Percentiles rank a stretch among this genome's conserved stretches.
These are phyloP conservation scores for Geotrichum carabidarum DNA, from an alignment of 1,139 yeast species.

Conservation along the genomic window DNA sequence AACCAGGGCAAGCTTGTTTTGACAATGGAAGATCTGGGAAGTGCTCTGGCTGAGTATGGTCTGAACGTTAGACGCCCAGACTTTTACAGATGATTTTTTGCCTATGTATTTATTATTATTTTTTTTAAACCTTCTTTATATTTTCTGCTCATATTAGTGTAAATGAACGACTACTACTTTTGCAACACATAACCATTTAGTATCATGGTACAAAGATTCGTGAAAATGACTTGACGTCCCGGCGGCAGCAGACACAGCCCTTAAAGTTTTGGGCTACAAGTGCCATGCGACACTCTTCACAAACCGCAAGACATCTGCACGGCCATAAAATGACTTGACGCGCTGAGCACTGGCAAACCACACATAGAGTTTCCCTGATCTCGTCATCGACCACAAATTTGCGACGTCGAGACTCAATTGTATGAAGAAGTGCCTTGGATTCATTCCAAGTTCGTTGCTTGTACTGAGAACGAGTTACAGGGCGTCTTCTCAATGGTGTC, in stretches of 20 bases:
- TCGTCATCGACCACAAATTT: constrained; percentile 12
- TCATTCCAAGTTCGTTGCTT: constrained; percentile 21
- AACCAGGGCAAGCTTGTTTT: constrained; percentile 72
- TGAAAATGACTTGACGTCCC: constrained; percentile 51
- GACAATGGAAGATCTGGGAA: constrained; percentile 83
- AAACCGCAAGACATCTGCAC: constrained; percentile 80
- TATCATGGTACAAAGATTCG: constrained; percentile 40
- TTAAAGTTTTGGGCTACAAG: constrained; percentile 68
- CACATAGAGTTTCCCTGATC: constrained; percentile 46
- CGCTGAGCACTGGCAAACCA: constrained; percentile 70
- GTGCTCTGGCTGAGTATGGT: constrained; percentile 89
- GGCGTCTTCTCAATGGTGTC: neutral
- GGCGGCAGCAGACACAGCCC: constrained; percentile 82
- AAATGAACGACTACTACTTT: neutral
- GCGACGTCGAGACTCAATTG: constrained; percentile 21
- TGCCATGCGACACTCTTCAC: constrained; percentile 78
- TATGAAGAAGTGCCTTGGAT: constrained; percentile 17
- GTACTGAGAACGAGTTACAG: constrained; percentile 27
- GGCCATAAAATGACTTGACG: constrained; percentile 89
- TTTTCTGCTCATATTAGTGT: neutral
- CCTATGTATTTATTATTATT: neutral
- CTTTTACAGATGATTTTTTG: constrained; percentile 58
- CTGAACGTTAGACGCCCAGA: constrained; percentile 87
- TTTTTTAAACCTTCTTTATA: neutral
- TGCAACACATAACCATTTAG: neutral